phyloP scores from a whole-genome alignment of 805 yeast genomes.

The Jamesozyma hellenica region DNA sequence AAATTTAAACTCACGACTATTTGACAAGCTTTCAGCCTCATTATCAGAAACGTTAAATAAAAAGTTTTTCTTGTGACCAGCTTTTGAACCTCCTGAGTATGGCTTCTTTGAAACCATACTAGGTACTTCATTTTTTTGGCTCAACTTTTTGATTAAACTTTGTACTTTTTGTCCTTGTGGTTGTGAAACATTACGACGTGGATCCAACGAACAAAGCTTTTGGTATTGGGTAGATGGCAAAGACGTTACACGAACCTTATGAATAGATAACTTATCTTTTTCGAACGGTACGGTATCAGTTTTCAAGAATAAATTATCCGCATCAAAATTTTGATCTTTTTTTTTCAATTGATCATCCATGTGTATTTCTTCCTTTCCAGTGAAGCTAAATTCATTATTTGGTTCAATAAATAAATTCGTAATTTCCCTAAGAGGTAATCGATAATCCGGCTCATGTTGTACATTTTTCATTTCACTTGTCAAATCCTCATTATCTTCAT shows the following conservation, averaged over 20 bases:
- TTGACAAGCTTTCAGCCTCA: too few species aligned
- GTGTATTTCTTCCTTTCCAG: not conserved
- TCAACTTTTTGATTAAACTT: conserved; percentile 2
- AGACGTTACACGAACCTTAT: conserved; percentile 8
- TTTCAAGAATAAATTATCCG: too few species aligned
- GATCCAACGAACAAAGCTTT: conserved; percentile 18
- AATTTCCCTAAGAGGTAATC: conserved; percentile 6
- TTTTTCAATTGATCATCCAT: not conserved
- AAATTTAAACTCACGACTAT: too few species aligned
- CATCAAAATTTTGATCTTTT: too few species aligned
- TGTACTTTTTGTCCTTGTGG: conserved; percentile 14
- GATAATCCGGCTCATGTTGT: not conserved
- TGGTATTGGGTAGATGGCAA: conserved; percentile 6
- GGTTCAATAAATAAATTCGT: conserved; percentile 4
- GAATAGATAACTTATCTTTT: too few species aligned
- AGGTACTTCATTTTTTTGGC: not conserved
- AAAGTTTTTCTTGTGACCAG: not conserved
- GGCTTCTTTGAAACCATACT: not conserved
- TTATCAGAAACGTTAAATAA: too few species aligned
- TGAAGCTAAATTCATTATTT: conserved; percentile 1
- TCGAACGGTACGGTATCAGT: too few species aligned
- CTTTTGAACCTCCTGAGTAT: too few species aligned
- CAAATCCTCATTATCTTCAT: not conserved
- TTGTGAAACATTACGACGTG: conserved; percentile 24
- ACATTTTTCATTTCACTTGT: not conserved